Percentiles rank a stretch among this genome's conserved stretches.
Evolutionary conservation across 768 basidiomycete species (phyloP).

Genomic region (Hemileccinum rubropunctum): DNA sequence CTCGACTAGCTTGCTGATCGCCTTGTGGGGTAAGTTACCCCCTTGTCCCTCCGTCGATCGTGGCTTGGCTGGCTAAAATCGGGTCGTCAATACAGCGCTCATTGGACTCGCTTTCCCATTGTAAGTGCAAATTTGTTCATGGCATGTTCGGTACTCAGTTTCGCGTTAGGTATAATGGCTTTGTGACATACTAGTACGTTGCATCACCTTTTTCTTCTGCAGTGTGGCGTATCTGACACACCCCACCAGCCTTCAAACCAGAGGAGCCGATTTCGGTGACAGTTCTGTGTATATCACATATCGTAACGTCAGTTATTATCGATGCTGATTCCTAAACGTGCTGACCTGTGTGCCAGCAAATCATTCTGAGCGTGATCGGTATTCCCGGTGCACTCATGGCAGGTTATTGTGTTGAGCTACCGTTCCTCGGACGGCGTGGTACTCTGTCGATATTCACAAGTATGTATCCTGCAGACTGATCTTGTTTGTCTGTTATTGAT

Average conservation of each 20-base stretch:
- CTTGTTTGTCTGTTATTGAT: neutral
- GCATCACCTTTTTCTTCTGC: neutral
- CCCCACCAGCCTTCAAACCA: conserved; percentile 51
- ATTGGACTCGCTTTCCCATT: conserved; percentile 78
- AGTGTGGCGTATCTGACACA: neutral
- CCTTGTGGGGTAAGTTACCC: conserved; percentile 45
- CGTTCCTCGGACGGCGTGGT: conserved; percentile 50
- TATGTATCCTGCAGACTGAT: conserved; percentile 15
- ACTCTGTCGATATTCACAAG: conserved; percentile 51
- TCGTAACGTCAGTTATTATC: conserved; percentile 49
- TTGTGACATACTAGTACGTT: conserved; percentile 50
- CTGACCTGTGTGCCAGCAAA: conserved; percentile 37
- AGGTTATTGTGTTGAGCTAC: conserved; percentile 52
- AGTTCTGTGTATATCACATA: conserved; percentile 70
- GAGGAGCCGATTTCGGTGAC: conserved; percentile 69
- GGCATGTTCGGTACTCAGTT: neutral
- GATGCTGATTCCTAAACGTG: neutral
- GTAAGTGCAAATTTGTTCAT: conserved; percentile 28
- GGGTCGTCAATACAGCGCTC: conserved; percentile 42
- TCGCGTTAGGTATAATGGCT: conserved; percentile 43
- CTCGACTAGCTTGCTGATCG: conserved; percentile 49
- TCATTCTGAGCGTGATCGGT: conserved; percentile 55
- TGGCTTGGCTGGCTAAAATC: neutral
- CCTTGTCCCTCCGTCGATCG: neutral
- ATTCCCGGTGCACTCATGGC: conserved; percentile 57